Percentiles rank a stretch among this genome's conserved stretches.
phyloP scores from a whole-genome alignment of 345 rosid species.

The Ricinus communis region DNA sequence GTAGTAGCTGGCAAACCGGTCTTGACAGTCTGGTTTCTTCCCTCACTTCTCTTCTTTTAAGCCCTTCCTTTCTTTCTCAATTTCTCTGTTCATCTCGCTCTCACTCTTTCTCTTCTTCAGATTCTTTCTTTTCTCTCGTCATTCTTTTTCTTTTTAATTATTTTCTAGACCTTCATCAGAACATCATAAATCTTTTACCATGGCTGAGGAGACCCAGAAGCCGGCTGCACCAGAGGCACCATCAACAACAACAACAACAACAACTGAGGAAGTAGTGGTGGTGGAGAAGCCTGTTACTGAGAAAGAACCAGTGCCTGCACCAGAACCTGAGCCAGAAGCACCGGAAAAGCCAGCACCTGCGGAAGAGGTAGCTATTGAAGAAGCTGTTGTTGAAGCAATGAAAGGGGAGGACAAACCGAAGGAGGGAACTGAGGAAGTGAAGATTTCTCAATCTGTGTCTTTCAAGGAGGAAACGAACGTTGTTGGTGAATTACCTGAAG shows the following conservation, averaged over 20 bases:
- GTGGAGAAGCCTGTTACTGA: conserved; percentile 30
- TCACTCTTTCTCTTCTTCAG: neutral
- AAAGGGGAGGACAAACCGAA: conserved; percentile 25
- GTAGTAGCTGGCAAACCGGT: conserved; percentile 34
- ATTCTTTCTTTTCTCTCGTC: neutral
- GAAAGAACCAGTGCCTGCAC: conserved; percentile 36
- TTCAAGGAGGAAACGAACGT: conserved; percentile 31
- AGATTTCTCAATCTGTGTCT: conserved; percentile 14
- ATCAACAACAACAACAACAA: neutral
- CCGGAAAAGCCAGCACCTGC: conserved; percentile 5
- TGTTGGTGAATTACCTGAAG: conserved; percentile 25
- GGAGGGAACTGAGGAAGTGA: conserved; percentile 10
- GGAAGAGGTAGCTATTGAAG: conserved; percentile 3
- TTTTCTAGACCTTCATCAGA: neutral
- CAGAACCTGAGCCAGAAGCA: conserved; percentile 30
- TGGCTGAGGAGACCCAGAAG: conserved; percentile 50
- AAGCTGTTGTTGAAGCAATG: neutral
- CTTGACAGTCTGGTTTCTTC: conserved; percentile 30
- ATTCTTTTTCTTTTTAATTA: neutral
- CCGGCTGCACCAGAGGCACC: conserved; percentile 31
- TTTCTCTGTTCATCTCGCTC: neutral
- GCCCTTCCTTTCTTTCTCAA: neutral
- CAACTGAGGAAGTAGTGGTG: conserved; percentile 30
- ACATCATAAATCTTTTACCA: neutral
- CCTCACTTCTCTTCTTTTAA: conserved; percentile 12